Evolutionary conservation across 257 asterid genomes (phyloP), one percentile per base, ranked within the genome.

Genomic region (Henckelia pumila): DNA sequence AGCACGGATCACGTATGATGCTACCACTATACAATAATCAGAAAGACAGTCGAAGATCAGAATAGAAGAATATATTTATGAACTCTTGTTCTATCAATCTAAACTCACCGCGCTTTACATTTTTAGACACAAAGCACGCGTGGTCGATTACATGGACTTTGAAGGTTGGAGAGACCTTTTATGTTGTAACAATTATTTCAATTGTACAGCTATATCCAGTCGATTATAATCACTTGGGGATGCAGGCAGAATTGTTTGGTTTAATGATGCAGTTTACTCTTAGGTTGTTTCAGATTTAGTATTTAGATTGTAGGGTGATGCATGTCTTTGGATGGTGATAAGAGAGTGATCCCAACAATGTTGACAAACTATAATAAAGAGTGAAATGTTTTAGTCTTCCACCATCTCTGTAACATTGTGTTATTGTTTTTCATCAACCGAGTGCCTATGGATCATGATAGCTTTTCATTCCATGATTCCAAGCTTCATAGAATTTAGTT

Each of bases 31-130:
- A 88, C 83, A 77, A 61, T 80, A 94, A 57, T 75, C 88, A 68
- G 19, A 94, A 94, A 77, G 96, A 88, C 52, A 76, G 68, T n/a
- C 81, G 88, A 52, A 84, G 99, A 87, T 83, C 95, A 49, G 98
- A 94, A 52, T 94, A 86, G 86, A 56, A 37, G n/a, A 61, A 29
- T 20, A 17, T 3, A 61, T 61, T 63, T 64, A 26, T 37, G 65
- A 28, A 49, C 52, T 52, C 69, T 49, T 53, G 30, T 44, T 40
- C 71, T 22, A 30, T 62, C 75, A 21, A 19, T 64, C 59, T 44
- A 62, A 16, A 68, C 81, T 71, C 80, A 37, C 70, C 70, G 76
- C 60, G 88, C 88, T 80, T 83, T 75, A 71, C 72, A 35, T 66
- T 77, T 74, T 73, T 59, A 44, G 23, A 68, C 59, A 50, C 72